phyloP scores from a whole-genome alignment of 495 filamentous ascomycete species.

The Cryomyces minteri region DNA sequence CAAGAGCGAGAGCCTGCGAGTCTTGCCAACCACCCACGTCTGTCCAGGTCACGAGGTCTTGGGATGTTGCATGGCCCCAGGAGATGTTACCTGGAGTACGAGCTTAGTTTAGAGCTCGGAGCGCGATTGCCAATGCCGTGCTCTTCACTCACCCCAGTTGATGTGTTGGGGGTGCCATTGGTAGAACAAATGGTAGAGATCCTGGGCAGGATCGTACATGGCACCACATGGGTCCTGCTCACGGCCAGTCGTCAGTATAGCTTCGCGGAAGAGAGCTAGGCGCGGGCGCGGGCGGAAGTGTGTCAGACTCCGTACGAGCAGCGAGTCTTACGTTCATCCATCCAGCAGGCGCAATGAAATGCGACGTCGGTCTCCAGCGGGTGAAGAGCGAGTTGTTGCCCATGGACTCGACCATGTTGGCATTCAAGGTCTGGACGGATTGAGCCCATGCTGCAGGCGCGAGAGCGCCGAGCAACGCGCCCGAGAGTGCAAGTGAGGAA shows the following conservation, averaged over 20 bases:
- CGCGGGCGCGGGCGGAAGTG: no score
- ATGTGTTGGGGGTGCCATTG: constrained; percentile 25
- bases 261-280: no score
- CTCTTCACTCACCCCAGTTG: constrained; percentile 16
- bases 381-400: constrained; percentile 23
- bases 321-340: constrained; percentile 29
- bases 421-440: constrained; percentile 1
- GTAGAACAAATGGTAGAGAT: constrained; percentile 22
- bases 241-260: no score
- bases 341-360: constrained; percentile 30
- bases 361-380: constrained; percentile 29
- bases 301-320: no score
- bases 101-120: neutral
- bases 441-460: neutral
- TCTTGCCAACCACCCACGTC: constrained; percentile 21
- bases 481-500: no score
- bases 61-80: constrained; percentile 22
- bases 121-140: neutral
- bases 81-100: constrained; percentile 20
- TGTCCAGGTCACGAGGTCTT: constrained; percentile 17
- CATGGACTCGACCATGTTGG: constrained; percentile 10
- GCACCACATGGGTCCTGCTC: constrained; percentile 31
- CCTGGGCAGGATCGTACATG: constrained; percentile 29
- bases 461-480: neutral
- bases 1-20: constrained; percentile 15